Evolutionary conservation across 805 yeast genomes (phyloP), one percentile per base, ranked within the genome.

Genomic region (Pichia paraexigua): DNA sequence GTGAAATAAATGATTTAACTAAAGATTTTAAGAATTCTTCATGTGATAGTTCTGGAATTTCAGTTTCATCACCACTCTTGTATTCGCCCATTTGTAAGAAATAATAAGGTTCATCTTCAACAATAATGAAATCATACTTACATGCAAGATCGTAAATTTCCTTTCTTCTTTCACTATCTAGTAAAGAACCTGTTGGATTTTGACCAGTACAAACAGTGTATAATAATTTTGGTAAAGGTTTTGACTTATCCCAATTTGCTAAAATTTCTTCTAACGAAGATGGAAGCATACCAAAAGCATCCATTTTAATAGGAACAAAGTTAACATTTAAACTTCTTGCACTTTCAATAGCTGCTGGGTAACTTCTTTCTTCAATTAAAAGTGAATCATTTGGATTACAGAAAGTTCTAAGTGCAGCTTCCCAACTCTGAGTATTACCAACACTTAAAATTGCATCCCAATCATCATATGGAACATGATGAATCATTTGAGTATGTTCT

Each of bases 51-150:
- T 59, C 51, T 24, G 55, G 43, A n/a, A 59, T 57, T 25, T 54
- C 58, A 17, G 71, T 54, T 12, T 61, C 54, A 24, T 60, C 61
- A 55, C 77, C 71, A 52, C 78, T 80, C 25, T 63, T 58, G 74
- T 88, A 94, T 46, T 77, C 65, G 53, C 86, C 92, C 95, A 92
- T 89, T 72, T 92, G 99, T 66, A 92, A 74, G 75, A 89, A 92
- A 75, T 88, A 92, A 80, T 92, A 92, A 50, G 99, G 99, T 71
- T 94, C 99, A 68, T 92, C 99, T 73, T 92, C 99, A 48, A 92
- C 68, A 59, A 92, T 83, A 51, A 92, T 62, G 65, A 92, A 76
- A 71, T 94, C 97, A 68, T 90, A 86, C 72, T 88, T 83, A 64
- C 80, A 83, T 37, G 95, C 92, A 56, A 92, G 65, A 55, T 78